Evolutionary conservation across 768 basidiomycete genomes (phyloP).

Genomic region (Coprinellus micaceus): DNA sequence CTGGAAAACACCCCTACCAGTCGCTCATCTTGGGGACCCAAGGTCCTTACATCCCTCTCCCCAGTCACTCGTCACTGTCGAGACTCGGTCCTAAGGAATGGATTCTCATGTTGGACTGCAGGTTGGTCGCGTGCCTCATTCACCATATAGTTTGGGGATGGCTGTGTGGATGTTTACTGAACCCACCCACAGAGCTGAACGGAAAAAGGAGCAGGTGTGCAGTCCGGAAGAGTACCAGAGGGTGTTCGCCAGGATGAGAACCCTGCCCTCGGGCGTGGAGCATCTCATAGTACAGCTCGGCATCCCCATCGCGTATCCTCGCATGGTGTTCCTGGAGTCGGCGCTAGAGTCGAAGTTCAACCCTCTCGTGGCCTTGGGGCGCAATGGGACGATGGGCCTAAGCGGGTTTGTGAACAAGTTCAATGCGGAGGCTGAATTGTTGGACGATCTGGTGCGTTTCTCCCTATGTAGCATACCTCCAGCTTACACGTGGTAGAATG

Average conservation of each 20-base stretch:
- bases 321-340: slow-evolving; percentile 84
- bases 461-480: background rate
- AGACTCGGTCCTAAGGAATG: slow-evolving; percentile 76
- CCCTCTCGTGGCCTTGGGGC: slow-evolving; percentile 74
- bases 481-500: slow-evolving; percentile 49
- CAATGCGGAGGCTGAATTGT: slow-evolving; percentile 86
- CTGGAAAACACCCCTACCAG: slow-evolving; percentile 61
- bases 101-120: slow-evolving; percentile 78
- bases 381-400: slow-evolving; percentile 61
- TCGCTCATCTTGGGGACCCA: slow-evolving; percentile 69
- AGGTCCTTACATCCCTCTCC: slow-evolving; percentile 77
- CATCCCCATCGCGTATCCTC: slow-evolving; percentile 87
- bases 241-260: slow-evolving; percentile 59
- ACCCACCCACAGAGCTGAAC: slow-evolving; percentile 63
- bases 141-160: slow-evolving; percentile 3
- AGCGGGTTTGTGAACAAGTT: slow-evolving; percentile 86
- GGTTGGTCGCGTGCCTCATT: slow-evolving; percentile 42
- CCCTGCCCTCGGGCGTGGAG: slow-evolving; percentile 63
- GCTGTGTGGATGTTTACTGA: background rate
- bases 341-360: slow-evolving; percentile 81
- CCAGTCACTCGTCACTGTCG: slow-evolving; percentile 78
- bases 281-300: slow-evolving; percentile 77
- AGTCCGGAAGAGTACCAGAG: slow-evolving; percentile 68
- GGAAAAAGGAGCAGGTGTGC: slow-evolving; percentile 79
- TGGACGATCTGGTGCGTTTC: slow-evolving; percentile 78